Conservation (phyloP, 441 rosid genomes). For the Populus hybrid region DNA sequence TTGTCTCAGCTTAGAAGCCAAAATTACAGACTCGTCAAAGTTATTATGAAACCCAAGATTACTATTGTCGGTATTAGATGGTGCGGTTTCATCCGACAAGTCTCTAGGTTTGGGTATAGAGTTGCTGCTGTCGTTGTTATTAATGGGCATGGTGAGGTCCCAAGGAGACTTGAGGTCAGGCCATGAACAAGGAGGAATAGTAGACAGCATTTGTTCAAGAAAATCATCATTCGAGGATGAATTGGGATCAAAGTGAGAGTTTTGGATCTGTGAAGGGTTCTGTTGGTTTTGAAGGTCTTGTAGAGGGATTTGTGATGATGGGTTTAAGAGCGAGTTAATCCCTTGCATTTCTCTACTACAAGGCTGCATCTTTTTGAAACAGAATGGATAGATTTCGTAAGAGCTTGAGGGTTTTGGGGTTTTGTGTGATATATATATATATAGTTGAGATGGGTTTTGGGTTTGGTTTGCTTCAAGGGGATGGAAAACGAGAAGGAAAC, state of each 20-base stretch:
- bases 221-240: constrained; percentile 46
- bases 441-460: background rate
- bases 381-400: background rate
- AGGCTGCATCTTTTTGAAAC: constrained; percentile 34
- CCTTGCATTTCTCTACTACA: constrained; percentile 54
- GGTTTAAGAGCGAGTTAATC: constrained; percentile 39
- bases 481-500: background rate
- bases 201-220: constrained; percentile 60
- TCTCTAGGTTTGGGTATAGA: constrained; percentile 20
- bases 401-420: background rate
- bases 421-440: background rate
- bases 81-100: constrained; percentile 43
- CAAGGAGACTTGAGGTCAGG: constrained; percentile 43
- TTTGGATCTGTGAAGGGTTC: too few relatives aligned
- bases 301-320: too few relatives aligned
- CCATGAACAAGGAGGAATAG: constrained; percentile 51
- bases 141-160: constrained; percentile 21
- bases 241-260: too few relatives aligned
- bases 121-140: background rate
- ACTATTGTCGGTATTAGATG: constrained; percentile 20
- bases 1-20: constrained; percentile 62
- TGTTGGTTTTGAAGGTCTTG: too few relatives aligned
- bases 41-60: constrained; percentile 37
- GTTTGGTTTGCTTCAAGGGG: background rate
- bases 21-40: constrained; percentile 38